Evolutionary conservation across 148 eudicot species (phyloP).

Genomic region (Agrostemma githago): DNA sequence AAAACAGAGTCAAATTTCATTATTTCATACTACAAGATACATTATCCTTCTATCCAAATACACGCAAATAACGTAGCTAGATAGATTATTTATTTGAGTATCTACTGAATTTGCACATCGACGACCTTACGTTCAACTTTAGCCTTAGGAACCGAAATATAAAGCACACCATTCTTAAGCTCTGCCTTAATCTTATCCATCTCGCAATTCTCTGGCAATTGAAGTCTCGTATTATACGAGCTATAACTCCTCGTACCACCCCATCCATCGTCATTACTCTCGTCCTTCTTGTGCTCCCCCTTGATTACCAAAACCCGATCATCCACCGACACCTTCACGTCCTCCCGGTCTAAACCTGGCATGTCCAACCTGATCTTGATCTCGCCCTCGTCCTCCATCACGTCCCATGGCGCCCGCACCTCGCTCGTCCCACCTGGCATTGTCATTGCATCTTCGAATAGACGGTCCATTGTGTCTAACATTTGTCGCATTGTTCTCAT

Average conservation of each 20-base stretch:
- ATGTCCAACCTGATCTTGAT: conserved; percentile 80
- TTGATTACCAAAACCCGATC: conserved; percentile 53
- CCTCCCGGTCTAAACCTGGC: conserved; percentile 61
- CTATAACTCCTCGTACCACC: conserved; percentile 37
- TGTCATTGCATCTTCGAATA: conserved; percentile 60
- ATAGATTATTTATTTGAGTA: no score
- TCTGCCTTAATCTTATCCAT: conserved; percentile 61
- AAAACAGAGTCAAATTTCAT: no score
- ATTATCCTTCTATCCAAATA: no score
- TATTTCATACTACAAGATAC: no score
- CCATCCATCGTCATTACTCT: conserved; percentile 36
- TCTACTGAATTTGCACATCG: conserved; percentile 50
- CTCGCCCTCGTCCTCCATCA: conserved; percentile 55
- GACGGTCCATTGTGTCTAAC: conserved; percentile 61
- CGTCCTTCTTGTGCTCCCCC: conserved; percentile 44
- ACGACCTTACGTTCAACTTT: conserved; percentile 51
- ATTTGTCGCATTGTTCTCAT: conserved; percentile 73
- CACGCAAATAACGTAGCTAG: no score
- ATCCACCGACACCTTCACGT: conserved; percentile 58
- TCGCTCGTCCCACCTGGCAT: conserved; percentile 41
- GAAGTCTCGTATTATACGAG: conserved; percentile 42
- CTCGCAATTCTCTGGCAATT: conserved; percentile 60
- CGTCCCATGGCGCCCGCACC: conserved; percentile 67
- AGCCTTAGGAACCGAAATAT: conserved; percentile 52
- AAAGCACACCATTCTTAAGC: conserved; percentile 69